These are phyloP conservation scores for Rasamsonia emersonii DNA, from an alignment of 2,329 filamentous ascomycete genomes.

Conservation along the genomic window DNA sequence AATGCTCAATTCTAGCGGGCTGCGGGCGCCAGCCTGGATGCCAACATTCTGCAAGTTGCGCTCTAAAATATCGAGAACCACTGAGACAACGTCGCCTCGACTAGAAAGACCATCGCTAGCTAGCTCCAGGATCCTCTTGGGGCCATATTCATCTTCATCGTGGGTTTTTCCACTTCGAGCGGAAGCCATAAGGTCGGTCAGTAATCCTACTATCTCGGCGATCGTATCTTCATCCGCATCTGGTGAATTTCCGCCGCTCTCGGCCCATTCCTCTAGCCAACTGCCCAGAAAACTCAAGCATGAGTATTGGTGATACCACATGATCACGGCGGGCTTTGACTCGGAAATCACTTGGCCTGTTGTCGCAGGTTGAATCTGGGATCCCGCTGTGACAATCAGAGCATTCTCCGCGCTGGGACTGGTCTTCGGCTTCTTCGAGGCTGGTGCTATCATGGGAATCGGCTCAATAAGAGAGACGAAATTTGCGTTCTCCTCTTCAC, in stretches of 20 bases:
- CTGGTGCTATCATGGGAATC: conserved; percentile 42
- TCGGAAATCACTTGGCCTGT: conserved; percentile 61
- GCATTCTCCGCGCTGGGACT: conserved; percentile 20
- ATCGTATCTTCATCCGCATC: conserved; percentile 53
- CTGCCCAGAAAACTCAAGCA: conserved; percentile 71
- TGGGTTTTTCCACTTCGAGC: conserved; percentile 18
- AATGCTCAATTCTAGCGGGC: conserved; percentile 58
- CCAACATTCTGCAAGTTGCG: conserved; percentile 45
- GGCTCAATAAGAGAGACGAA: conserved; percentile 56
- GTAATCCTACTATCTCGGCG: conserved; percentile 63
- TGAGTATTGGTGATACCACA: conserved; percentile 69
- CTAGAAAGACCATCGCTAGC: conserved; percentile 41
- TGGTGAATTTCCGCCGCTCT: conserved; percentile 42
- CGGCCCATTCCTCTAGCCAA: conserved; percentile 44
- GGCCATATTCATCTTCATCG: conserved; percentile 27
- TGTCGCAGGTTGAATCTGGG: conserved; percentile 30
- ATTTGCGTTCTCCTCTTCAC: conserved; percentile 80
- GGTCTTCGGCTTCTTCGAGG: conserved; percentile 16
- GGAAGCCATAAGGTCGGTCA: conserved; percentile 60
- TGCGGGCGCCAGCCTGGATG: conserved; percentile 53
- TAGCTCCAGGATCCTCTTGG: conserved; percentile 40
- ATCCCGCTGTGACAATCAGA: conserved; percentile 27
- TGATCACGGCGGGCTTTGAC: conserved; percentile 63
- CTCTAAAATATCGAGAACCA: conserved; percentile 82
- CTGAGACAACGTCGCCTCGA: conserved; percentile 61